These are phyloP conservation scores for Berberis vulgaris DNA, from an alignment of 164 flowering plant species.

Conservation along the genomic window DNA sequence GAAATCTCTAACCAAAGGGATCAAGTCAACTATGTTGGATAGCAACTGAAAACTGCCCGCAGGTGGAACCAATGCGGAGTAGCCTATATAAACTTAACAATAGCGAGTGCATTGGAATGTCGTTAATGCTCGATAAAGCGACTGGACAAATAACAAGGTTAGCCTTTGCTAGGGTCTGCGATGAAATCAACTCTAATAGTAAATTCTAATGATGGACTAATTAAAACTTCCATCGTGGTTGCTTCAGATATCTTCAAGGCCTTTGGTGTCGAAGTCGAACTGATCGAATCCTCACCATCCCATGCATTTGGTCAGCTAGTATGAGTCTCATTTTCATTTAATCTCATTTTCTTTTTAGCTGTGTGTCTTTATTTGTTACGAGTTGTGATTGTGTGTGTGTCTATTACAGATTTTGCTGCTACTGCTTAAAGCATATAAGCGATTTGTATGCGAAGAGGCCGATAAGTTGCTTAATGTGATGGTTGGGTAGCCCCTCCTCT, in stretches of 20 bases:
- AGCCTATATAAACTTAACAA: too few relatives aligned
- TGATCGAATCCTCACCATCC: slow-evolving; percentile 34
- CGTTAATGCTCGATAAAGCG: too few relatives aligned
- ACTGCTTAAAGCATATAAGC: slow-evolving; percentile 77
- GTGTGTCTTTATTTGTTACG: background rate
- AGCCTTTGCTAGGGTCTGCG: too few relatives aligned
- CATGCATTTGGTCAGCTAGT: slow-evolving; percentile 69
- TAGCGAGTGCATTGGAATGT: too few relatives aligned
- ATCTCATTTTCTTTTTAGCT: background rate
- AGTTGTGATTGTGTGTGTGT: background rate
- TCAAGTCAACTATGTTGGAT: too few relatives aligned
- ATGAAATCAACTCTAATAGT: too few relatives aligned
- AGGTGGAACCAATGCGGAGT: too few relatives aligned
- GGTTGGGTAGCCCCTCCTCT: slow-evolving; percentile 56
- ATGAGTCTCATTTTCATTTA: background rate
- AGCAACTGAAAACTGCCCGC: too few relatives aligned
- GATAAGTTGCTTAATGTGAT: slow-evolving; percentile 50
- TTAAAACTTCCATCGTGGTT: slow-evolving; percentile 88
- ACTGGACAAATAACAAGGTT: too few relatives aligned
- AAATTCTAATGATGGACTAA: slow-evolving; percentile 86
- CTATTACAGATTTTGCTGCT: slow-evolving; percentile 62
- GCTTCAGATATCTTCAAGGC: slow-evolving; percentile 65
- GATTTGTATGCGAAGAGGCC: slow-evolving; percentile 92
- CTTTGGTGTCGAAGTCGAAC: slow-evolving; percentile 35
- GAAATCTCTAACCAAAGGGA: too few relatives aligned